phyloP scores from a whole-genome alignment of 2,329 filamentous ascomycete species.

The Albophoma yamanashiensis region DNA sequence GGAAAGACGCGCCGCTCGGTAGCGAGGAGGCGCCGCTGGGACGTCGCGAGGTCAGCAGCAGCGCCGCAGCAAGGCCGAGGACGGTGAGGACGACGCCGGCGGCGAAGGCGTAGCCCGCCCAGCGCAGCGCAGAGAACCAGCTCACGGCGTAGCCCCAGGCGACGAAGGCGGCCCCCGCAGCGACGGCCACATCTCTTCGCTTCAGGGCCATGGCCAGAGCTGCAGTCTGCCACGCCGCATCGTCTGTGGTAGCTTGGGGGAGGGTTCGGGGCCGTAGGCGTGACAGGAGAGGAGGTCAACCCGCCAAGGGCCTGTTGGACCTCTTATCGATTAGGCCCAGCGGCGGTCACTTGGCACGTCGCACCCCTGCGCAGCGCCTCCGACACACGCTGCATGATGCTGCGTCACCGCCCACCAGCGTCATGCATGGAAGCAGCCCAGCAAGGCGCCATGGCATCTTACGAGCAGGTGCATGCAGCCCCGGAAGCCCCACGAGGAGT shows the following conservation, averaged over 20 bases:
- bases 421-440: neutral
- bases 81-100: constrained; percentile 51
- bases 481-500: no score
- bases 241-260: constrained; percentile 1
- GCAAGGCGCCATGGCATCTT: no score
- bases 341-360: neutral
- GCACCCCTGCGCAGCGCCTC: neutral
- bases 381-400: neutral
- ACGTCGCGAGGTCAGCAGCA: constrained; percentile 44
- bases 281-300: neutral
- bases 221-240: constrained; percentile 19
- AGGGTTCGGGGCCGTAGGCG: neutral
- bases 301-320: neutral
- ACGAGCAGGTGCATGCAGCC: neutral
- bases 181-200: constrained; percentile 60
- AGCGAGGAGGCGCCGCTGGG: constrained; percentile 23
- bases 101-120: constrained; percentile 74
- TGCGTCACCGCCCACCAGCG: neutral
- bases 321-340: neutral
- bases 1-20: constrained; percentile 45
- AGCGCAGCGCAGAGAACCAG: constrained; percentile 75
- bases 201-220: constrained; percentile 53
- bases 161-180: constrained; percentile 61
- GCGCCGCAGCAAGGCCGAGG: constrained; percentile 42
- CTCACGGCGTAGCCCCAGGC: constrained; percentile 80